These are phyloP conservation scores for Leccinum glutinopallens DNA, from an alignment of 1,284 basidiomycete genomes.

Conservation along the genomic window DNA sequence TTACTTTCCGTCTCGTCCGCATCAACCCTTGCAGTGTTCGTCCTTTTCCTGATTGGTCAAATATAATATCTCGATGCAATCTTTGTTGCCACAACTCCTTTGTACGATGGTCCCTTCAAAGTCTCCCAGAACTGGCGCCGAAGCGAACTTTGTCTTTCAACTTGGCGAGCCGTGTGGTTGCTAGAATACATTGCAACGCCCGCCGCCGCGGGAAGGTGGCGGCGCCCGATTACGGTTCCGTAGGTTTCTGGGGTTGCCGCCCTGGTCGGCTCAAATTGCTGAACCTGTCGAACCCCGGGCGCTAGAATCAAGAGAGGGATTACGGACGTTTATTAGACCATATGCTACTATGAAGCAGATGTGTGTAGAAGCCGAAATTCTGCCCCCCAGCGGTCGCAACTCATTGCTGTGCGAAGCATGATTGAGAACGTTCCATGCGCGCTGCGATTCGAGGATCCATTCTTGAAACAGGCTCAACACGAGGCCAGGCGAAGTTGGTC, in stretches of 20 bases:
- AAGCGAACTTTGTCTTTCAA: background rate
- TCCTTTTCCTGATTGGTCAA: background rate
- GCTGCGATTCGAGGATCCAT: constrained; percentile 14
- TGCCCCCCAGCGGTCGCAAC: constrained; percentile 1
- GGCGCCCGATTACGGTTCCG: background rate
- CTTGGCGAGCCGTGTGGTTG: background rate
- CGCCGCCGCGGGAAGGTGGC: constrained; percentile 1
- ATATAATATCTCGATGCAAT: background rate
- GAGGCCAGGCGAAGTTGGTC: background rate
- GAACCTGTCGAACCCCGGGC: background rate
- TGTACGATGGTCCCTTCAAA: constrained; percentile 3
- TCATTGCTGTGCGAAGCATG: constrained; percentile 4
- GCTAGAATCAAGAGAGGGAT: background rate
- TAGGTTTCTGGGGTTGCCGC: background rate
- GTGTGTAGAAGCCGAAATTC: background rate
- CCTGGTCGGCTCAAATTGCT: background rate
- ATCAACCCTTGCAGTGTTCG: constrained; percentile 21
- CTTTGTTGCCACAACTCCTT: background rate
- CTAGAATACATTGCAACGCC: background rate
- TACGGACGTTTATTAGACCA: constrained; percentile 4
- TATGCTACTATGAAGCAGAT: background rate
- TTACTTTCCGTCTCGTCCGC: constrained; percentile 17
- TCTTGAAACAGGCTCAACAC: constrained; percentile 11
- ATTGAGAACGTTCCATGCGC: background rate
- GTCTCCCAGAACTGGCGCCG: background rate